Evolutionary conservation across 345 rosid species (phyloP), one percentile per base, ranked within the genome.

Genomic region (Kernera saxatilis): DNA sequence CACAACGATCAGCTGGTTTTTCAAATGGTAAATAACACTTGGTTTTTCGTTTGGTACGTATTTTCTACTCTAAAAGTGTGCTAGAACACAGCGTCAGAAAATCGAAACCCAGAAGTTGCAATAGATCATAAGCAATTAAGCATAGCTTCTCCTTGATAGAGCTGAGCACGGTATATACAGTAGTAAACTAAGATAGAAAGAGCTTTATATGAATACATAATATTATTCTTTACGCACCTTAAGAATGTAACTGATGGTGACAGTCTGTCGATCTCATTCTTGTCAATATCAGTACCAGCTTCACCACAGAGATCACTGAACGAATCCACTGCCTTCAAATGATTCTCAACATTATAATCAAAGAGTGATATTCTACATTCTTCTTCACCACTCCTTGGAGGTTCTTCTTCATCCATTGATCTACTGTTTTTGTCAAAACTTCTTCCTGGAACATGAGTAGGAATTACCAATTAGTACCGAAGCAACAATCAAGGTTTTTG

Each of bases 241-340:
- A 87, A 77, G 79, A 94, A 88, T 41, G 85, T 82, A 43, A 88
- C 49, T 0, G 86, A 79, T 37, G 99, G 80, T 11, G 88, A 82
- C 4, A 88, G 33, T 64, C 76, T 85, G 13, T 51, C 14, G 46
- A 83, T 79, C 13, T 82, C 81, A 11, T 66, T 54, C 46, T 59
- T 52, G 8, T 77, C 84, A 33, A 57, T 26, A 7, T 67, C 79
- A 8, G 69, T 35, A 22, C 35, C 69, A 8, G 79, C 55, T 67
- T 86, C 94, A 55, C 82, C 88, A 72, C 93, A 89, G 21, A 88
- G 76, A 80, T 71, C 62, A 72, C 83, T 74, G 46, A 78, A 85
- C 8, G 64, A 67, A 35, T 85, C 89, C 72, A 89, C 44, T 49
- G 85, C 87, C 26, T 73, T 80, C 22, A 93, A 66, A 82, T 91